A percentile compares a stretch with the other conserved stretches of the same genome.
Evolutionary conservation across 164 flowering plant genomes (phyloP).

Genomic region (Saururus chinensis): DNA sequence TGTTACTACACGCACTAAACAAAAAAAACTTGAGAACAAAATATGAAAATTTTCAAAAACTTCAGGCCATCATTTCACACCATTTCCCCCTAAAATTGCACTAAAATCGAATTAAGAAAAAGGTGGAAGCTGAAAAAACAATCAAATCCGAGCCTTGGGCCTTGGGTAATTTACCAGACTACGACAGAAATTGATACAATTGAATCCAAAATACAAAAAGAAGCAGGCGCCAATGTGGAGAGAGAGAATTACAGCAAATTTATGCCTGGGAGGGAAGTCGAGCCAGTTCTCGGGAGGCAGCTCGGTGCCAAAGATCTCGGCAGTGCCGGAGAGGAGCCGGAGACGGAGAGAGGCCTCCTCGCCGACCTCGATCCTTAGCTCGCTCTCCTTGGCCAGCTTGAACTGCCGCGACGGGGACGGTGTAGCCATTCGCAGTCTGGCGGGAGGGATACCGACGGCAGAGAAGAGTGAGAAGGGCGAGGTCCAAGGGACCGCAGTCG

Average conservation of each 20-base stretch:
- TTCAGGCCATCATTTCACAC: no score
- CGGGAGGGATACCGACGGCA: not conserved
- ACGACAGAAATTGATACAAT: no score
- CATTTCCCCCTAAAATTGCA: no score
- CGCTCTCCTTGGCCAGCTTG: slow-evolving; percentile 75
- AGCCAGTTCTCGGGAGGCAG: slow-evolving; percentile 86
- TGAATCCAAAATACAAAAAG: not conserved
- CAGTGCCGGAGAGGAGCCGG: slow-evolving; percentile 62
- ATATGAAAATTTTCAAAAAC: no score
- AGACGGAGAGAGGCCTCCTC: slow-evolving; percentile 55
- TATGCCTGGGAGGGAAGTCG: slow-evolving; percentile 67
- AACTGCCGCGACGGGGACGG: slow-evolving; percentile 31
- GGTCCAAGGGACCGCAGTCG: no score
- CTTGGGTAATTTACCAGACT: no score
- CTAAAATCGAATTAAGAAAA: no score
- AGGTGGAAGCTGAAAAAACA: no score
- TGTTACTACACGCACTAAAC: no score
- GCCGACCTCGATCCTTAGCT: slow-evolving; percentile 70
- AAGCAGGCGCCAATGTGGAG: no score
- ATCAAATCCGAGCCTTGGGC: no score
- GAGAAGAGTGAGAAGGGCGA: not conserved
- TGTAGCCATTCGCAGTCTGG: not conserved
- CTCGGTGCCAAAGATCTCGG: slow-evolving; percentile 91
- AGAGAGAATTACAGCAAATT: slow-evolving; percentile 61
- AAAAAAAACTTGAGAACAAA: no score